phyloP scores from a whole-genome alignment of 2,329 filamentous ascomycete species.

The Verticillium zaregamsianum region DNA sequence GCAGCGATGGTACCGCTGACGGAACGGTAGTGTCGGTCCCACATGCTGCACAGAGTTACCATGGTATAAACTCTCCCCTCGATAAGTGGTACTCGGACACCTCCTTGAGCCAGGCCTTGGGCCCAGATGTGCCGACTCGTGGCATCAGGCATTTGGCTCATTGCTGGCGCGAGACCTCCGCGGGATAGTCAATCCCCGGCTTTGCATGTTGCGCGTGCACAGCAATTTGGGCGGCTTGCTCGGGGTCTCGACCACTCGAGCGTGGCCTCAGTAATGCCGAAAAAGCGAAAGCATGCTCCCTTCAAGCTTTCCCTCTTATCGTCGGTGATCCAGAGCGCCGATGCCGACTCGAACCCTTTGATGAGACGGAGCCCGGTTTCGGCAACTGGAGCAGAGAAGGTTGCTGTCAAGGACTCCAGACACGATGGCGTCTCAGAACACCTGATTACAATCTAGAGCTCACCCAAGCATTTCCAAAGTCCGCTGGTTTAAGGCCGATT shows the following conservation, averaged over 20 bases:
- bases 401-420: neutral
- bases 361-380: slow-evolving; percentile 23
- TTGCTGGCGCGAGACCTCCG: slow-evolving; percentile 23
- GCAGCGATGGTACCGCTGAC: slow-evolving; percentile 34
- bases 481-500: too few species aligned
- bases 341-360: slow-evolving; percentile 32
- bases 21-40: slow-evolving; percentile 37
- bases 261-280: slow-evolving; percentile 16
- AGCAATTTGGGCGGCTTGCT: slow-evolving; percentile 7
- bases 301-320: slow-evolving; percentile 25
- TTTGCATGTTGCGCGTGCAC: slow-evolving; percentile 6
- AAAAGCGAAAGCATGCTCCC: neutral
- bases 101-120: slow-evolving; percentile 29
- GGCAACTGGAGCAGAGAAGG: neutral
- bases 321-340: slow-evolving; percentile 33
- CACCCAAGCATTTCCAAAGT: too few species aligned
- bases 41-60: slow-evolving; percentile 21
- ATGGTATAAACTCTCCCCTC: neutral
- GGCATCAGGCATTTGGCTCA: slow-evolving; percentile 28
- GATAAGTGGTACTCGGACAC: slow-evolving; percentile 21
- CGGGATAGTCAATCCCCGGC: slow-evolving; percentile 26
- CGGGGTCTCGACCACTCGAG: slow-evolving; percentile 15
- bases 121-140: slow-evolving; percentile 22
- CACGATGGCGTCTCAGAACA: neutral
- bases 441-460: too few species aligned